Conservation (phyloP, 257 asterid species). For the Nicotiana undulata region DNA sequence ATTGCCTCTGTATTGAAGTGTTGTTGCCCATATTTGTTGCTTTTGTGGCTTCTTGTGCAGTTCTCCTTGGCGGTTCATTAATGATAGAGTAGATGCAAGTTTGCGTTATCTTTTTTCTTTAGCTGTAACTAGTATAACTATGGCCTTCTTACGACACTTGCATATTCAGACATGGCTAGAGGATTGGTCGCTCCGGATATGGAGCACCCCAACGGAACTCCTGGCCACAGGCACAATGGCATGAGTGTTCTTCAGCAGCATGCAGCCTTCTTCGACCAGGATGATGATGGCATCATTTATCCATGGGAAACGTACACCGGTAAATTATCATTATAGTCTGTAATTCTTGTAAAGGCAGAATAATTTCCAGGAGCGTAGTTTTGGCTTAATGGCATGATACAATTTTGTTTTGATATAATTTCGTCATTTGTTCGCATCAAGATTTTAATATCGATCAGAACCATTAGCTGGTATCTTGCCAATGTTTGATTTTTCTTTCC, state of each 20-base stretch:
- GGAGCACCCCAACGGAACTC: conserved; percentile 79
- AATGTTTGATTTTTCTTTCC: neutral
- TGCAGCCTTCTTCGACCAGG: conserved; percentile 75
- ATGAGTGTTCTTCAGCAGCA: conserved; percentile 85
- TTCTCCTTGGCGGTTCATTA: neutral
- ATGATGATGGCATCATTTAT: conserved; percentile 65
- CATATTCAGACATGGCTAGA: conserved; percentile 51
- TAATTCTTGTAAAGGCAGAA: neutral
- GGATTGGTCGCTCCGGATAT: conserved; percentile 56
- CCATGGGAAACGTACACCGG: conserved; percentile 64
- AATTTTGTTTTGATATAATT: neutral
- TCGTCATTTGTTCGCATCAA: neutral
- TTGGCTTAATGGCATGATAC: neutral
- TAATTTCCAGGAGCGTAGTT: neutral
- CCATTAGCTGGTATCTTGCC: neutral
- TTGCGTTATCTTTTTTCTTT: neutral
- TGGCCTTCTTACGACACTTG: neutral
- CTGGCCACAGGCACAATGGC: conserved; percentile 47
- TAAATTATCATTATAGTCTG: neutral
- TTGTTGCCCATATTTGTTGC: neutral
- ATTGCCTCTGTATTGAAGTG: neutral
- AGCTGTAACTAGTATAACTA: neutral
- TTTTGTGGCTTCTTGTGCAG: neutral
- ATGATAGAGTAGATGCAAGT: neutral
- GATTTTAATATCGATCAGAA: neutral